Base-by-base conservation (phyloP, 805 yeast species). In the Candida golubevii region DNA sequence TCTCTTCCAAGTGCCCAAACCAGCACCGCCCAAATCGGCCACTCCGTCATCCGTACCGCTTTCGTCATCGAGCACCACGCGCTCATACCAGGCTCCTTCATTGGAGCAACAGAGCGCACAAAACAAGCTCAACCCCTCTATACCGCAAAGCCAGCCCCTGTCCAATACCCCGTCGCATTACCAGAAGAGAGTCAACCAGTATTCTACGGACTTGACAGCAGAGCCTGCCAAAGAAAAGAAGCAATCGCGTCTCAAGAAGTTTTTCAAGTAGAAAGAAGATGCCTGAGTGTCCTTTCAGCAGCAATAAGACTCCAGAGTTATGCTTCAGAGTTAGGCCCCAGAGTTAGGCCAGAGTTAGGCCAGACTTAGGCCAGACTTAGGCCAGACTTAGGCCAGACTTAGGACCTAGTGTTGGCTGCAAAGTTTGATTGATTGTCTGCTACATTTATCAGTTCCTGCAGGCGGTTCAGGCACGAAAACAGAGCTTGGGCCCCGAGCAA, bases 201-300 rank as follows among this genome's bases (percentile, higher is more conserved):
- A 45, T 18, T 38, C 50, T 9, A 46, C 53, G 11, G 56, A 50
- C 36, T 37, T 46, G 38, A 34, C 46, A 18, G 43, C 38, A 10
- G 44, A 35, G 32, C 47, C 49, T 8, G 36, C 15, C 7, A 52
- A 54, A 46, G 53, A 52, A 35, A 54, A 54, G 37, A 54, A 54
- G 42, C 47, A 40, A 41, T 53, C 57, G 14, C 42, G 57, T 28
- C 49, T 54, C 44, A 52, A 47, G 45, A 47, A 52, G 11, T 39
- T 54, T 26, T 52, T 54, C 36, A 52, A 53, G 45, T 52, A 41
- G 39, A 12, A 12, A 12, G 32, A 29, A 29, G 31, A n/a, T n/a
- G 31, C 31, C 31, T 28, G 8, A 11, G 31, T 28, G 31, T 28
- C n/a, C n/a, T n/a, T n/a, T n/a, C n/a, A n/a, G n/a, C n/a, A n/a